Conservation (phyloP, 257 asterid species). For the Solanum rostratum region DNA sequence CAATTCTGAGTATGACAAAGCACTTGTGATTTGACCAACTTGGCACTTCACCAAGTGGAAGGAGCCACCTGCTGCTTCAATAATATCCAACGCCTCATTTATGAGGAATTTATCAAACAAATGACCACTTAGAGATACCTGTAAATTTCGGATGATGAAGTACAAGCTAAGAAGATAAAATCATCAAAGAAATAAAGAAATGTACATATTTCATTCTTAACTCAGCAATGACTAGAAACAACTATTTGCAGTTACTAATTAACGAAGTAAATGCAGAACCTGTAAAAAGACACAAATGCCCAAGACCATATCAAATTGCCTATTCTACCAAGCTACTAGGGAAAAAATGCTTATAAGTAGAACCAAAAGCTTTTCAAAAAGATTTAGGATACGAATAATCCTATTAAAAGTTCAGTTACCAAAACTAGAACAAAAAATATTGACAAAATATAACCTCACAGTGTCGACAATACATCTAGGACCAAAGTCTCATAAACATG, state of each 20-base stretch:
- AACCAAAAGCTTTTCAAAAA: background rate
- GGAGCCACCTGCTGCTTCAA: constrained; percentile 96
- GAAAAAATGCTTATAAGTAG: background rate
- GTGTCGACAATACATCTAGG: background rate
- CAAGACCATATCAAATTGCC: background rate
- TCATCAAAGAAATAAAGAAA: background rate
- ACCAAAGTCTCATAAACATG: background rate
- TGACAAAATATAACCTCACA: background rate
- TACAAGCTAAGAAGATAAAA: background rate
- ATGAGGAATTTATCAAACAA: constrained; percentile 85
- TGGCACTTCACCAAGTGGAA: constrained; percentile 90
- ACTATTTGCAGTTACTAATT: background rate
- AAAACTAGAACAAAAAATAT: background rate
- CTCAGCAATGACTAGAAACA: background rate
- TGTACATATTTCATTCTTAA: background rate
- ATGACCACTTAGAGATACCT: constrained; percentile 92
- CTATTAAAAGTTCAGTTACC: background rate
- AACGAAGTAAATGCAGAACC: background rate
- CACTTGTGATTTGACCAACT: constrained; percentile 72
- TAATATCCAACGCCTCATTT: constrained; percentile 88
- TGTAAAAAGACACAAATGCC: background rate
- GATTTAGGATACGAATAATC: background rate
- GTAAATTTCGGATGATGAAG: constrained; percentile 10
- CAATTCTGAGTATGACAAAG: constrained; percentile 77
- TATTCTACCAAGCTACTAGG: background rate